Percentiles rank a stretch among this genome's conserved stretches.
These are phyloP conservation scores for Tolypocladium endophyticum DNA, from an alignment of 2,329 filamentous ascomycete species.

Conservation along the genomic window DNA sequence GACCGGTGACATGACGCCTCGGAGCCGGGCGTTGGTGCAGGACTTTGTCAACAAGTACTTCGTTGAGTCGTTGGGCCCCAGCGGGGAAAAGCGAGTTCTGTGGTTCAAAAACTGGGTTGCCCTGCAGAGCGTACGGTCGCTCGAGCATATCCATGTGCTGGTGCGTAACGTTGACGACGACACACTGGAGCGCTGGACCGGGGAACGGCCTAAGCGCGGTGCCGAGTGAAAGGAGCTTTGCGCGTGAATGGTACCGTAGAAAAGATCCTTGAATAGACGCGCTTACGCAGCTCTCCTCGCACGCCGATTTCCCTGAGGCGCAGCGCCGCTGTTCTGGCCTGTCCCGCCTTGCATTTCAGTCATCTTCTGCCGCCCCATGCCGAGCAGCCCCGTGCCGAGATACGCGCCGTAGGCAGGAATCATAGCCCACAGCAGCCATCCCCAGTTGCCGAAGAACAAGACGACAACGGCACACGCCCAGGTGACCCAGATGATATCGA, in stretches of 20 bases:
- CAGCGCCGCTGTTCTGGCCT: conserved; percentile 15
- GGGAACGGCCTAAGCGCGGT: conserved; percentile 28
- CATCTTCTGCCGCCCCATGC: conserved; percentile 42
- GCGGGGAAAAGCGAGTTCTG: conserved; percentile 43
- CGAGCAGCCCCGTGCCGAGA: conserved; percentile 42
- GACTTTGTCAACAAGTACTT: conserved; percentile 65
- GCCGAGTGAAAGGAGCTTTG: conserved; percentile 4
- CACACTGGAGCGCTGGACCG: conserved; percentile 43
- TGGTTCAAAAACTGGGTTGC: conserved; percentile 96
- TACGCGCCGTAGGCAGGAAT: conserved; percentile 46
- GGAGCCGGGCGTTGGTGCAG: conserved; percentile 53
- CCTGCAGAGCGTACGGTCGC: conserved; percentile 74
- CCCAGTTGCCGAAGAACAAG: conserved; percentile 71
- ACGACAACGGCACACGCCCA: conserved; percentile 69
- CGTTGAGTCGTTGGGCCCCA: conserved; percentile 39
- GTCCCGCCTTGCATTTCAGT: conserved; percentile 31
- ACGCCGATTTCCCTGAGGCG: conserved; percentile 38
- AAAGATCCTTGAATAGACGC: background rate
- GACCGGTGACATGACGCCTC: conserved; percentile 62
- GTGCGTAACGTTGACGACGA: conserved; percentile 44
- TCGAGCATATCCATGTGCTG: conserved; percentile 84
- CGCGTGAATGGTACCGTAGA: background rate
- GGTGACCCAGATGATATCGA: conserved; percentile 92
- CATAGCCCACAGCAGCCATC: conserved; percentile 44
- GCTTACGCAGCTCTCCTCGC: conserved; percentile 41